These are phyloP conservation scores for Cordia subcordata DNA, from an alignment of 257 asterid genomes.

Conservation along the genomic window DNA sequence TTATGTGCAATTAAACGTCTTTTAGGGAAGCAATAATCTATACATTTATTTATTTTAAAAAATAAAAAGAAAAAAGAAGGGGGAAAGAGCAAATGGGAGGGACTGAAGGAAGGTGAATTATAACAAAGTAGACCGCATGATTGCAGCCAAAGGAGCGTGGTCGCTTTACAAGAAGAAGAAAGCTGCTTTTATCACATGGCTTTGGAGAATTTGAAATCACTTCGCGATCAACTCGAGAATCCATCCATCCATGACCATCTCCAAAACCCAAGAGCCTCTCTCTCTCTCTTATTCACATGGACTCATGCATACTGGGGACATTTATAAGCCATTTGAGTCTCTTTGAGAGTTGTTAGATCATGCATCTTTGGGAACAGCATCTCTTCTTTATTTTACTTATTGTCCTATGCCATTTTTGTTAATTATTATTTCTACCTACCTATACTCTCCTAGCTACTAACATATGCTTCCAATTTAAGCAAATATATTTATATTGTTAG, in stretches of 20 bases:
- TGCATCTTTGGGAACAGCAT: not conserved
- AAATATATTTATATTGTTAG: too few species aligned
- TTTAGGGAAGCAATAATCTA: too few species aligned
- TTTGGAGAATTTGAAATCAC: constrained; percentile 16
- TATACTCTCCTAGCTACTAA: too few species aligned
- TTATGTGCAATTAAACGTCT: not conserved
- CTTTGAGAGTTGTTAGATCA: not conserved
- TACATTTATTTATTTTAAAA: too few species aligned
- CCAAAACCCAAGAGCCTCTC: constrained; percentile 16
- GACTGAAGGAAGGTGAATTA: constrained; percentile 33
- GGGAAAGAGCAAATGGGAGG: not conserved
- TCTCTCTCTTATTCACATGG: constrained; percentile 6
- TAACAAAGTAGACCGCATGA: constrained; percentile 69
- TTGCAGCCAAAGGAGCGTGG: constrained; percentile 77
- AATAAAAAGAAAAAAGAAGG: too few species aligned
- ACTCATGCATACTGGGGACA: not conserved
- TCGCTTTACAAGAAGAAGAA: constrained; percentile 37
- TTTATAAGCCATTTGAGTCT: not conserved
- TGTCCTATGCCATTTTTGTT: too few species aligned
- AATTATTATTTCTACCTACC: too few species aligned
- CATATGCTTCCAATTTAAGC: too few species aligned
- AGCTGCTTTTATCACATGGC: constrained; percentile 42
- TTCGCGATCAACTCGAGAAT: constrained; percentile 23
- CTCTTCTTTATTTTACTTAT: too few species aligned
- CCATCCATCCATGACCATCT: not conserved